Evolutionary conservation across 805 yeast genomes (phyloP).

Genomic region (Candida namnaoensis): DNA sequence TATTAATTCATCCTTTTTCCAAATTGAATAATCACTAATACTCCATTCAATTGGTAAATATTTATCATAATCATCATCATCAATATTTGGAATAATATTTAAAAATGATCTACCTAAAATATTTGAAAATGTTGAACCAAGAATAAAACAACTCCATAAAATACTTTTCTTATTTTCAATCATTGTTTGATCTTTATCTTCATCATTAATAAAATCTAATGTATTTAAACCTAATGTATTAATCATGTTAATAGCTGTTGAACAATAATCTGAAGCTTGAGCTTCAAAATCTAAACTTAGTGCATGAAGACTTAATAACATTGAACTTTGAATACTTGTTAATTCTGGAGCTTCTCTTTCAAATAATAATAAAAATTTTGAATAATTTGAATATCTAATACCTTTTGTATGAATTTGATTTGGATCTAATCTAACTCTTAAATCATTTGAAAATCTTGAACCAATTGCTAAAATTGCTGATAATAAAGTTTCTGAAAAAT

Average conservation of each 20-base stretch:
- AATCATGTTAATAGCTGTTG: constrained; percentile 5
- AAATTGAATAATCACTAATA: constrained; percentile 2
- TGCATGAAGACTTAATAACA: constrained; percentile 1
- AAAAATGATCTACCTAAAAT: constrained; percentile 7
- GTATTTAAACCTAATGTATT: constrained; percentile 7
- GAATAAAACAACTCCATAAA: constrained; percentile 9
- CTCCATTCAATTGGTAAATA: constrained; percentile 3
- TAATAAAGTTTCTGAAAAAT: constrained; percentile 4
- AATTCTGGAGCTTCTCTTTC: constrained; percentile 7
- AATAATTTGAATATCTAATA: constrained; percentile 5
- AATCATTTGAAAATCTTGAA: constrained; percentile 3
- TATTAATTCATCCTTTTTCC: constrained; percentile 2
- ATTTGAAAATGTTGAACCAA: constrained; percentile 5
- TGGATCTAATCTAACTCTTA: background rate
- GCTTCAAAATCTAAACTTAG: constrained; percentile 3
- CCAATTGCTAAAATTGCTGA: constrained; percentile 12
- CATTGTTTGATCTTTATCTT: background rate
- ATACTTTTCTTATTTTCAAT: constrained; percentile 4
- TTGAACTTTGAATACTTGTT: constrained; percentile 7
- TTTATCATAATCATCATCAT: constrained; percentile 3
- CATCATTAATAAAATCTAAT: constrained; percentile 1
- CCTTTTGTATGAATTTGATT: constrained; percentile 4
- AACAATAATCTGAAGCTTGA: constrained; percentile 7
- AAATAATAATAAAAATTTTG: constrained; percentile 3
- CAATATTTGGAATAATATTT: background rate